Conservation (phyloP, 2,329 filamentous ascomycete species). For the Aspergillus felis region DNA sequence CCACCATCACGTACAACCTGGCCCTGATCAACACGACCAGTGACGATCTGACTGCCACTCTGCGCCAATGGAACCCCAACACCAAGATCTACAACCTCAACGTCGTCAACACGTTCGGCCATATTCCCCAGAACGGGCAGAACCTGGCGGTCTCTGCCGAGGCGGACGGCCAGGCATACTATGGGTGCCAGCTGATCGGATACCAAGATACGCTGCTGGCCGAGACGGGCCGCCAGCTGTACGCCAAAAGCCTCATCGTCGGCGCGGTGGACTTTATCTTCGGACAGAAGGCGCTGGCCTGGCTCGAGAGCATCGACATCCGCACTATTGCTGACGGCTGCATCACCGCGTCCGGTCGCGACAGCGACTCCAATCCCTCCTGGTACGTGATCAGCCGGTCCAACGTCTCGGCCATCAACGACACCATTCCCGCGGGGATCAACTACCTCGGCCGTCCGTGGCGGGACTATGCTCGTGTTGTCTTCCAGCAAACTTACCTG, state of each 20-base stretch:
- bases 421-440: too few relatives aligned
- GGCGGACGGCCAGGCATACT: constrained; percentile 53
- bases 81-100: constrained; percentile 17
- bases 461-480: too few relatives aligned
- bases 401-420: constrained; percentile 28
- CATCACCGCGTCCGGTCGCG: constrained; percentile 47
- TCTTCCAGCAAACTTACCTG: too few relatives aligned
- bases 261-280: constrained; percentile 61
- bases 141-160: constrained; percentile 51
- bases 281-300: constrained; percentile 49
- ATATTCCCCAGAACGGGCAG: constrained; percentile 9
- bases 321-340: constrained; percentile 44
- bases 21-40: too few relatives aligned
- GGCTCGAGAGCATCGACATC: constrained; percentile 51
- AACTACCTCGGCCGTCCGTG: too few relatives aligned
- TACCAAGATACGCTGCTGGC: constrained; percentile 55
- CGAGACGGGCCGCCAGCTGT: constrained; percentile 53
- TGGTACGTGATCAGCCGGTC: constrained; percentile 57
- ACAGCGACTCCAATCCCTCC: constrained; percentile 36
- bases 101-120: constrained; percentile 14
- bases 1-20: too few relatives aligned
- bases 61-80: too few relatives aligned
- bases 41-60: too few relatives aligned
- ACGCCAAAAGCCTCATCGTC: constrained; percentile 54
- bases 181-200: constrained; percentile 53